Percentiles rank a stretch among this genome's conserved stretches.
Evolutionary conservation across 2,329 filamentous ascomycete genomes (phyloP).

Genomic region (Chaetomiaceae sp.): DNA sequence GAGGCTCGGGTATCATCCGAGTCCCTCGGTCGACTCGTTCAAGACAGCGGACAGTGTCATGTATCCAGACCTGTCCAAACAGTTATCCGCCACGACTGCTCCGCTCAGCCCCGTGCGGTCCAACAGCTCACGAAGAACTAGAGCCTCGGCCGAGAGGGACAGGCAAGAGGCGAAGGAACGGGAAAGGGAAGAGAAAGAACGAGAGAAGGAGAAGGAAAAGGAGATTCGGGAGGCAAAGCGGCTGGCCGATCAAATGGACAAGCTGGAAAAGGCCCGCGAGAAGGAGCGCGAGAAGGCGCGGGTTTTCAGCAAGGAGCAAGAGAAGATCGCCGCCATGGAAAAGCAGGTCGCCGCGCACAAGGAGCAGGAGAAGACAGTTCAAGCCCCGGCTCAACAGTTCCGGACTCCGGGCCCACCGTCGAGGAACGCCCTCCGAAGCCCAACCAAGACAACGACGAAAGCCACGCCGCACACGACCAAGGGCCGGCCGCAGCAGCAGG

Average conservation of each 20-base stretch:
- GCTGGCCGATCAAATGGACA: constrained; percentile 58
- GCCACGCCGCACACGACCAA: constrained; percentile 50
- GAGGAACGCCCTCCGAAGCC: constrained; percentile 33
- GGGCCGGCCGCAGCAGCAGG: constrained; percentile 26
- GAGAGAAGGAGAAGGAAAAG: constrained; percentile 39
- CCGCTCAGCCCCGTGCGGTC: constrained; percentile 40
- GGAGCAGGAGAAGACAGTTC: constrained; percentile 38
- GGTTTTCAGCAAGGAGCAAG: constrained; percentile 24
- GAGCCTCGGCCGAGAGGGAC: constrained; percentile 57
- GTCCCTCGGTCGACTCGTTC: constrained; percentile 47
- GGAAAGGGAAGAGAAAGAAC: constrained; percentile 49
- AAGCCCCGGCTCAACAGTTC: constrained; percentile 17
- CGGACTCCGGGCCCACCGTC: constrained; percentile 30
- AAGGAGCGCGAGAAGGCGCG: constrained; percentile 23
- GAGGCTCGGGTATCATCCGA: constrained; percentile 40
- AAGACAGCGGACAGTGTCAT: constrained; percentile 33
- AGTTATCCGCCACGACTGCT: constrained; percentile 31
- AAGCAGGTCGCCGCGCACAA: constrained; percentile 49
- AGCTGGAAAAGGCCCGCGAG: constrained; percentile 64
- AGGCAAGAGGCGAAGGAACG: constrained; percentile 58
- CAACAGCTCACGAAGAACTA: constrained; percentile 44
- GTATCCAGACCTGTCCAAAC: constrained; percentile 44
- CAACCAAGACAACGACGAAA: constrained; percentile 41
- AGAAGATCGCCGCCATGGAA: constrained; percentile 38
- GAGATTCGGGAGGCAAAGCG: constrained; percentile 59